A percentile compares a stretch with the other conserved stretches of the same genome.
phyloP scores from a whole-genome alignment of 345 rosid genomes.

The Citrus hindsii region DNA sequence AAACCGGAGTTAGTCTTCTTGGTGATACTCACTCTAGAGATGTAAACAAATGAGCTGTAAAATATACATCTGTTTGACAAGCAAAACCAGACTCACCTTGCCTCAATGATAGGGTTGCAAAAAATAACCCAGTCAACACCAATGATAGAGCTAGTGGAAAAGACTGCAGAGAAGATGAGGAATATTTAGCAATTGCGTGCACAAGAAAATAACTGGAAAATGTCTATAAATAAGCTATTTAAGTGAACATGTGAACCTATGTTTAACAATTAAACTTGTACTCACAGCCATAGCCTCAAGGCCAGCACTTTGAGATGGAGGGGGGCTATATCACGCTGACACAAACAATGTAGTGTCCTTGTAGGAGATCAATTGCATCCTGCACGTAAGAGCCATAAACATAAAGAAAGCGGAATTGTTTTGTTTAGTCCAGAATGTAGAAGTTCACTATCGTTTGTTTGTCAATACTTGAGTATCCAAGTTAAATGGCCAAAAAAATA shows the following conservation, averaged over 20 bases:
- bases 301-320: conserved; percentile 60
- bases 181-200: background rate
- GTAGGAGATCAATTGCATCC: conserved; percentile 90
- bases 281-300: conserved; percentile 86
- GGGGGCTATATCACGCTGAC: conserved; percentile 64
- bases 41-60: no score
- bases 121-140: conserved; percentile 58
- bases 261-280: background rate
- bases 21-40: no score
- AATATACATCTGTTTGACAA: background rate
- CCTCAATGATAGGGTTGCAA: conserved; percentile 56
- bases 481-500: background rate
- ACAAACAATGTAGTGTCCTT: conserved; percentile 83
- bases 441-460: background rate
- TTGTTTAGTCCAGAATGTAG: no score
- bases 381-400: conserved; percentile 17
- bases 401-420: conserved; percentile 2
- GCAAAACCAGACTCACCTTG: conserved; percentile 52
- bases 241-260: background rate
- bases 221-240: background rate
- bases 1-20: background rate
- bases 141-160: conserved; percentile 65
- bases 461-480: conserved; percentile 6
- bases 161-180: conserved; percentile 44
- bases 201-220: background rate